Evolutionary conservation across 164 flowering plant genomes (phyloP), one percentile per base, ranked within the genome.

Genomic region (Macadamia integrifolia): DNA sequence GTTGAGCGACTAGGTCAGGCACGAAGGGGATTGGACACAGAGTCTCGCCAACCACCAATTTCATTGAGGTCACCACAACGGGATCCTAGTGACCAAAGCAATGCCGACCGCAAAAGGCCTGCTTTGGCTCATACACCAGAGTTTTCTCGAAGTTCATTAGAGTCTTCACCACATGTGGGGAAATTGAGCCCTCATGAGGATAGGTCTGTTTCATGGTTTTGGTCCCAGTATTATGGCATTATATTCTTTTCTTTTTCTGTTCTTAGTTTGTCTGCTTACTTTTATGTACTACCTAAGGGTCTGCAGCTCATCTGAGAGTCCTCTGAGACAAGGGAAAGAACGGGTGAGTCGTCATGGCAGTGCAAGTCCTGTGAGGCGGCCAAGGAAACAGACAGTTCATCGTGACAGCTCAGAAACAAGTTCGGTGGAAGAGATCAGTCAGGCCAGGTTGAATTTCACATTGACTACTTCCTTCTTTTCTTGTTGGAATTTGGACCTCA

Each of bases 51-150:
- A 64, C 74, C 79, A 23, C 73, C 78, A 50, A 79, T 78, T 63
- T 76, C 90, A 66, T 31, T 80, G 74, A 77, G 85, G 72, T 88
- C 93, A 60, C 86, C 87, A 30, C 87, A 78, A 60, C 80, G 81
- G 68, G 89, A 83, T 64, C 56, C 66, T 14, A 69, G 58, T 29
- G 73, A 35, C 40, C 40, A 5, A 35, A 35, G 40, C 40, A 5
- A 74, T 70, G 66, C 49, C 6, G 66, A 49, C 40, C 62, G 62
- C 42, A 80, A 76, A 65, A 62, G n/a, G 29, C 70, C 70, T 35
- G 67, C 65, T 50, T 73, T 56, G 32, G 69, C 79, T 11, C 76
- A 75, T 14, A 72, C 87, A 28, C 84, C 81, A 35, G 76, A 71
- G 18, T 77, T 52, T 50, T 85, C 87, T 67, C 82, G 69, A n/a